Percentiles rank a stretch among this genome's conserved stretches.
These are phyloP conservation scores for Exserohilum rostratum DNA, from an alignment of 2,329 filamentous ascomycete species.

Conservation along the genomic window DNA sequence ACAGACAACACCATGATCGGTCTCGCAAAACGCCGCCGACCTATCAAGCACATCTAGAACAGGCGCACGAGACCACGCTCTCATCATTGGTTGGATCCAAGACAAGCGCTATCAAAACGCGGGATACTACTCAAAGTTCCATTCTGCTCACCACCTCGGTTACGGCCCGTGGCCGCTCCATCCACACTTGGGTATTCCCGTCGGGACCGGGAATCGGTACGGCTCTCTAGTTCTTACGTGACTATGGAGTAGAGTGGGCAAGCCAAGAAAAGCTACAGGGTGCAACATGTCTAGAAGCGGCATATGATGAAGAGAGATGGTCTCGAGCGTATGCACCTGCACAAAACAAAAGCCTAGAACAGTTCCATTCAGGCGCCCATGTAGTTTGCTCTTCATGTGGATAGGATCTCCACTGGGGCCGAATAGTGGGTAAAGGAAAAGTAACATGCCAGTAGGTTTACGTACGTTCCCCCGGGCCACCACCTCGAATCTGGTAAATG, in stretches of 20 bases:
- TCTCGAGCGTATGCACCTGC: background rate
- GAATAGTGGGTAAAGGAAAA: background rate
- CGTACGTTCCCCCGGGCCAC: background rate
- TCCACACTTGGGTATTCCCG: slow-evolving; percentile 17
- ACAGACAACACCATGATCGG: background rate
- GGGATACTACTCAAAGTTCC: background rate
- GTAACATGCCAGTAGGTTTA: background rate
- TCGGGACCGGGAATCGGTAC: slow-evolving; percentile 16
- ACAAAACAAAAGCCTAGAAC: slow-evolving; percentile 4
- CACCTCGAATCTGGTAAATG: background rate
- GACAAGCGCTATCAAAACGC: background rate
- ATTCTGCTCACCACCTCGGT: slow-evolving; percentile 15
- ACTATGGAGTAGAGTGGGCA: background rate
- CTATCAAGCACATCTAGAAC: background rate
- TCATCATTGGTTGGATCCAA: background rate
- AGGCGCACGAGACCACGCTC: background rate
- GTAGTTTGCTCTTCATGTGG: slow-evolving; percentile 4
- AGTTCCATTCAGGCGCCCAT: slow-evolving; percentile 6
- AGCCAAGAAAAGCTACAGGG: background rate
- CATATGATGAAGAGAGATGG: background rate
- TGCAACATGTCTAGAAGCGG: background rate
- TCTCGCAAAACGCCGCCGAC: background rate
- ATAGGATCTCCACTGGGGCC: slow-evolving; percentile 8
- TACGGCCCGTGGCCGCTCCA: slow-evolving; percentile 27
- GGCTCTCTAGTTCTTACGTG: slow-evolving; percentile 10